Evolutionary conservation across 116 monocot species (phyloP).

Genomic region (Trichopus zeylanicus): DNA sequence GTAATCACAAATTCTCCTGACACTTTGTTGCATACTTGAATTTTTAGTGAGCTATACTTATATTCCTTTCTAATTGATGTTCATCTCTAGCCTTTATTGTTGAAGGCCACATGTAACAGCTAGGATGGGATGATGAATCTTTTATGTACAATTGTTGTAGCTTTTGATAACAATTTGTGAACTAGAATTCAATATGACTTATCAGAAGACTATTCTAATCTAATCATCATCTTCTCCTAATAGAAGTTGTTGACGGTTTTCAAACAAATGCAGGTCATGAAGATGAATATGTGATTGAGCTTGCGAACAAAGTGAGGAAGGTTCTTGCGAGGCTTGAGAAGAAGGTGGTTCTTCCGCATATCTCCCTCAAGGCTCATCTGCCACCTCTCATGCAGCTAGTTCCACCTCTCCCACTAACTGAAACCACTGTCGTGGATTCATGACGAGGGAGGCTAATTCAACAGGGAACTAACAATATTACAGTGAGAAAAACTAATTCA

Average conservation of each 20-base stretch:
- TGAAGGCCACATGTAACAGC: too few species aligned
- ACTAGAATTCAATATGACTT: not conserved
- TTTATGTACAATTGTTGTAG: too few species aligned
- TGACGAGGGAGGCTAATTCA: conserved; percentile 10
- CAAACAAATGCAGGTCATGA: conserved; percentile 54
- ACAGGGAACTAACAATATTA: not conserved
- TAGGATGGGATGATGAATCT: too few species aligned
- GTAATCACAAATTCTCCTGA: too few species aligned
- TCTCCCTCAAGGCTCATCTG: conserved; percentile 29
- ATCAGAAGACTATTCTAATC: too few species aligned
- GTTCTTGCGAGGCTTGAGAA: conserved; percentile 39
- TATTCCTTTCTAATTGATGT: too few species aligned
- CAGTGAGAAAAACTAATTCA: not conserved
- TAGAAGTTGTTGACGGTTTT: not conserved
- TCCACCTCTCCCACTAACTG: conserved; percentile 16
- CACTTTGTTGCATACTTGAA: too few species aligned
- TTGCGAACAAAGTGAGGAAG: conserved; percentile 84
- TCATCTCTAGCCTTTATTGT: too few species aligned
- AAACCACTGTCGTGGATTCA: conserved; percentile 37
- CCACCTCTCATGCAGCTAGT: conserved; percentile 21
- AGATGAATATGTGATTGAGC: conserved; percentile 63
- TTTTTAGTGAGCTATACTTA: too few species aligned
- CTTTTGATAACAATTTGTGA: conserved; percentile 1
- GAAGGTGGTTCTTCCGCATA: conserved; percentile 21
- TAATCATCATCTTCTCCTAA: not conserved